These are phyloP conservation scores for Phytophthora sp. DNA, from an alignment of 352 stramenopile species.

Conservation along the genomic window DNA sequence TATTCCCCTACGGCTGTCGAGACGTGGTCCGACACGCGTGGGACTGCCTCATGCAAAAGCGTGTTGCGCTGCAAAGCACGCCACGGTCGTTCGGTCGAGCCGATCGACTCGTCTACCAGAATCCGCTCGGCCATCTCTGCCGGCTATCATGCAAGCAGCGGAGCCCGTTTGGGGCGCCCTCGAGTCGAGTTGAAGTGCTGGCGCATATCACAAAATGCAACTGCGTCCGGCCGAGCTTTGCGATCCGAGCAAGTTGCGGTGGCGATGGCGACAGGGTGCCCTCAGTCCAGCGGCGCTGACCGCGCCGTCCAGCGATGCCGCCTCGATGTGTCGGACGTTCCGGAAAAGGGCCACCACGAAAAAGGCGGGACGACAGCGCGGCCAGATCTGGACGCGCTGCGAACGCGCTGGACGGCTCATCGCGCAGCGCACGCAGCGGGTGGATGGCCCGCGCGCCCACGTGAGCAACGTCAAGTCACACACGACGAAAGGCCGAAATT, in stretches of 20 bases:
- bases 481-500: too few species aligned
- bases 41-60: background rate
- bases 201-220: too few species aligned
- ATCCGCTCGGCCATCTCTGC: too few species aligned
- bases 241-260: background rate
- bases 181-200: background rate
- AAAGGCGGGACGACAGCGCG: background rate
- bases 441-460: background rate
- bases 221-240: background rate
- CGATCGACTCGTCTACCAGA: background rate
- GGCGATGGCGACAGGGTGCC: conserved; percentile 12
- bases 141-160: too few species aligned
- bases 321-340: conserved; percentile 10
- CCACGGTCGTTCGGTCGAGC: background rate
- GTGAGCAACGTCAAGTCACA: conserved; percentile 17
- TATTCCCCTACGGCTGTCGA: background rate
- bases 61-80: background rate
- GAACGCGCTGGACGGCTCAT: conserved; percentile 4
- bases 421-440: too few species aligned
- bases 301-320: conserved; percentile 5
- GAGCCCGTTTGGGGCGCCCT: background rate
- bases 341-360: conserved; percentile 11
- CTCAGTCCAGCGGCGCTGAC: conserved; percentile 7
- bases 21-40: background rate
- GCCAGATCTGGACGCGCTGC: conserved; percentile 12